phyloP scores from a whole-genome alignment of 768 basidiomycete genomes.

The Grammothele lineata region DNA sequence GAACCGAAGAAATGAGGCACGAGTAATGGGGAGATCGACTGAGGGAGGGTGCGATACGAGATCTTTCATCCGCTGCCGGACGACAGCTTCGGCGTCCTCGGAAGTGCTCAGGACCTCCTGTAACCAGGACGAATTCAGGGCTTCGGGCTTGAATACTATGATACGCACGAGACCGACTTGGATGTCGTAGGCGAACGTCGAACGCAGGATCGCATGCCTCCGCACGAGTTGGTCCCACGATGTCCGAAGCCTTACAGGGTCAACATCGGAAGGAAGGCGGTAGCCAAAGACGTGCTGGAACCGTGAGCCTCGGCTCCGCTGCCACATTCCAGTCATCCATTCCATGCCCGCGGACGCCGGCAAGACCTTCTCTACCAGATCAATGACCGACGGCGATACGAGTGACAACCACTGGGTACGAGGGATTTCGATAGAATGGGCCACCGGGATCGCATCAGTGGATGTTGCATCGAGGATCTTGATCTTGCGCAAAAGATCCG shows the following conservation, averaged over 20 bases:
- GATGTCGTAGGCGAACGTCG: constrained; percentile 33
- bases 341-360: constrained; percentile 30
- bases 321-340: constrained; percentile 41
- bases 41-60: constrained; percentile 22
- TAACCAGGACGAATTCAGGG: neutral
- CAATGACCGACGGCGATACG: neutral
- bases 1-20: constrained; percentile 19
- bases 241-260: constrained; percentile 24
- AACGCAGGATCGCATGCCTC: constrained; percentile 38
- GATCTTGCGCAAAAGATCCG: constrained; percentile 20
- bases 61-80: constrained; percentile 20
- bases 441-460: too few relatives aligned
- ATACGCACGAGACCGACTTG: constrained; percentile 18
- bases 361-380: constrained; percentile 19
- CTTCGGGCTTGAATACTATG: constrained; percentile 24
- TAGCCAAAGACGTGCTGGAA: constrained; percentile 44
- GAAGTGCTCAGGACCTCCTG: constrained; percentile 1
- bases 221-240: constrained; percentile 36
- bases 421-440: constrained; percentile 1
- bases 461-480: neutral
- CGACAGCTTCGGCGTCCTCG: constrained; percentile 4
- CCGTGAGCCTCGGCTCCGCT: constrained; percentile 34
- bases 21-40: constrained; percentile 18
- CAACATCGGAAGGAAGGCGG: constrained; percentile 27
- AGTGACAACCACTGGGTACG: constrained; percentile 3